A percentile compares a stretch with the other conserved stretches of the same genome.
phyloP scores from a whole-genome alignment of 2,329 filamentous ascomycete genomes.

The Chrysoporthe deuterocubensis region DNA sequence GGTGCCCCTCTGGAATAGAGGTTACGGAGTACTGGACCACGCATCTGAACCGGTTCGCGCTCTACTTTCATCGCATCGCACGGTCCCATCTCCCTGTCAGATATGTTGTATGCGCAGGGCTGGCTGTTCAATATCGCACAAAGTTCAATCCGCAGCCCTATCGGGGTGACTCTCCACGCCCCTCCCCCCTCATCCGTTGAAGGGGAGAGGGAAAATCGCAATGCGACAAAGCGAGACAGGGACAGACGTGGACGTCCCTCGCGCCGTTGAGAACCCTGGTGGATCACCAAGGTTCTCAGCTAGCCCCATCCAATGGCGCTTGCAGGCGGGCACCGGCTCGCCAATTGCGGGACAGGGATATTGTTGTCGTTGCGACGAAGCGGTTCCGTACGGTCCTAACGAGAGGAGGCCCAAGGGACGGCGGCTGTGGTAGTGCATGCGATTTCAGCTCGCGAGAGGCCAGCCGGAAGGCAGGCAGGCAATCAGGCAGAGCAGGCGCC shows the following conservation, averaged over 20 bases:
- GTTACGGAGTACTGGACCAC: not conserved
- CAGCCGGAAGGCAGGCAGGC: not conserved
- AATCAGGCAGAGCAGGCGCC: not conserved
- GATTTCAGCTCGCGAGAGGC: not conserved
- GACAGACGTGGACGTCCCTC: slow-evolving; percentile 21
- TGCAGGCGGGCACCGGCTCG: slow-evolving; percentile 25
- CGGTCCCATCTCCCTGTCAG: not conserved
- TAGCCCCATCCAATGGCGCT: slow-evolving; percentile 29
- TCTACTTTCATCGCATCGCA: slow-evolving; percentile 1
- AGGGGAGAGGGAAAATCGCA: slow-evolving; percentile 1
- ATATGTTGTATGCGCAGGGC: not conserved
- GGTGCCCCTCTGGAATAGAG: too few relatives aligned
- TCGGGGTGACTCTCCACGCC: slow-evolving; percentile 3
- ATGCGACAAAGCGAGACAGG: slow-evolving; percentile 22
- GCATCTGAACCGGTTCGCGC: not conserved
- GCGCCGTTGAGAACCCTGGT: slow-evolving; percentile 16
- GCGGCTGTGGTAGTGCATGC: not conserved
- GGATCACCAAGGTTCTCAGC: slow-evolving; percentile 16
- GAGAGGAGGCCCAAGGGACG: not conserved
- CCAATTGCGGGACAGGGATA: slow-evolving; percentile 30
- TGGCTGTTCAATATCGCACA: slow-evolving; percentile 1
- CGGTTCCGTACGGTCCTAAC: not conserved
- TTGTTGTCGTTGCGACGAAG: slow-evolving; percentile 20
- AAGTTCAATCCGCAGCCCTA: slow-evolving; percentile 3
- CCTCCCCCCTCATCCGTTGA: not conserved